Evolutionary conservation across 2,329 filamentous ascomycete genomes (phyloP).

Genomic region (Colletotrichum costaricense): DNA sequence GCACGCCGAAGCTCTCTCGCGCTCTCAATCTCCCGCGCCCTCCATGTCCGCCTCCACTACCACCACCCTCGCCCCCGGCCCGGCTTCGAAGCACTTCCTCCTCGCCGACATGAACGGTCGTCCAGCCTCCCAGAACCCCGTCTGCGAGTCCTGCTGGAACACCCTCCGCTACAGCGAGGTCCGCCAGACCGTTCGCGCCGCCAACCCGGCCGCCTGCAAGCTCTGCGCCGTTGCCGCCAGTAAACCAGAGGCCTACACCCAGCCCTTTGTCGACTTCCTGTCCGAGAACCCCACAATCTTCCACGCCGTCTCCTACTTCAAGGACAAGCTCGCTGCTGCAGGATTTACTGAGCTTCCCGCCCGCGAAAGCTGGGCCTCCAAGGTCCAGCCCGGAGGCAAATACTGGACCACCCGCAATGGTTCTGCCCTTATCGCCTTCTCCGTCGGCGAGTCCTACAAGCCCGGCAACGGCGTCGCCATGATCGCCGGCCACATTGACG

Average conservation of each 20-base stretch:
- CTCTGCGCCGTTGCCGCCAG: constrained; percentile 52
- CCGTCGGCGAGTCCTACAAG: constrained; percentile 82
- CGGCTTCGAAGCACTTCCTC: constrained; percentile 57
- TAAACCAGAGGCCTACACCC: constrained; percentile 75
- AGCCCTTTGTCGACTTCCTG: constrained; percentile 90
- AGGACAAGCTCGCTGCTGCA: constrained; percentile 74
- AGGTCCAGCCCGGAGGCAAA: constrained; percentile 83
- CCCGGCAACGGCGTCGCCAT: constrained; percentile 89
- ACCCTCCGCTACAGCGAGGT: constrained; percentile 33
- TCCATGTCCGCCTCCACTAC: constrained; percentile 40
- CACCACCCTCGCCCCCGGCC: background rate
- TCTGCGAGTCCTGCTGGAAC: constrained; percentile 37
- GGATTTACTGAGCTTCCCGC: constrained; percentile 85
- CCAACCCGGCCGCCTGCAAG: constrained; percentile 43
- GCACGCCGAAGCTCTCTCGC: constrained; percentile 30
- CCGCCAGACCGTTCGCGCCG: constrained; percentile 24
- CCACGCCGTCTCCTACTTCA: constrained; percentile 86
- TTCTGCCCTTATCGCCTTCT: constrained; percentile 86
- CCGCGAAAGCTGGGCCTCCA: constrained; percentile 79
- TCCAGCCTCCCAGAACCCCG: constrained; percentile 44
- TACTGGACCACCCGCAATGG: constrained; percentile 91
- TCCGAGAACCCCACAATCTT: constrained; percentile 93
- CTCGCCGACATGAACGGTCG: constrained; percentile 54
- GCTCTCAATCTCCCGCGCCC: constrained; percentile 40
- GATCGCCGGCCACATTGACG: constrained; percentile 92